These are phyloP conservation scores for Salix udensis DNA, from an alignment of 345 rosid genomes.

Conservation along the genomic window DNA sequence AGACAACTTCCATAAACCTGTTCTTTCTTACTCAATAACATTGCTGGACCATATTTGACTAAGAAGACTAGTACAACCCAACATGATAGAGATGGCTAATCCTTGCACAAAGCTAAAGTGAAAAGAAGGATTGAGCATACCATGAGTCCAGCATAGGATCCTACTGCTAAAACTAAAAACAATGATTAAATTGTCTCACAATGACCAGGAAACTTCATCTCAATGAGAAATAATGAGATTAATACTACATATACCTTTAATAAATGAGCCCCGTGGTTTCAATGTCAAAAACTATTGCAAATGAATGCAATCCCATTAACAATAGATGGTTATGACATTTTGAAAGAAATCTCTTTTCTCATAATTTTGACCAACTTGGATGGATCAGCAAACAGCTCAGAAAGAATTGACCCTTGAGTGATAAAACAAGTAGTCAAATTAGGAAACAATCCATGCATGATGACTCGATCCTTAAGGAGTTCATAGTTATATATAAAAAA, in stretches of 20 bases:
- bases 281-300: not conserved
- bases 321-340: not conserved
- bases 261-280: not conserved
- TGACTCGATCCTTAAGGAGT: not conserved
- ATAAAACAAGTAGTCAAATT: not conserved
- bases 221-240: too few relatives aligned
- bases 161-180: too few relatives aligned
- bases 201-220: too few relatives aligned
- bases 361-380: not conserved
- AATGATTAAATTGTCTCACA: too few relatives aligned
- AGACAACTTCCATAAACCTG: conserved; percentile 29
- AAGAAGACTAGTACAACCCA: not conserved
- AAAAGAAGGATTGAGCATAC: too few relatives aligned
- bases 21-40: not conserved
- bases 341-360: not conserved
- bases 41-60: not conserved
- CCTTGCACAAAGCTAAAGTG: too few relatives aligned
- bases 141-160: too few relatives aligned
- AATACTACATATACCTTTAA: too few relatives aligned
- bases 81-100: not conserved
- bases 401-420: not conserved
- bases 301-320: not conserved
- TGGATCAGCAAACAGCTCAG: not conserved
- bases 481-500: not conserved
- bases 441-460: not conserved